Conservation (phyloP, 768 basidiomycete genomes). For the Dacryopinax spathularia region DNA sequence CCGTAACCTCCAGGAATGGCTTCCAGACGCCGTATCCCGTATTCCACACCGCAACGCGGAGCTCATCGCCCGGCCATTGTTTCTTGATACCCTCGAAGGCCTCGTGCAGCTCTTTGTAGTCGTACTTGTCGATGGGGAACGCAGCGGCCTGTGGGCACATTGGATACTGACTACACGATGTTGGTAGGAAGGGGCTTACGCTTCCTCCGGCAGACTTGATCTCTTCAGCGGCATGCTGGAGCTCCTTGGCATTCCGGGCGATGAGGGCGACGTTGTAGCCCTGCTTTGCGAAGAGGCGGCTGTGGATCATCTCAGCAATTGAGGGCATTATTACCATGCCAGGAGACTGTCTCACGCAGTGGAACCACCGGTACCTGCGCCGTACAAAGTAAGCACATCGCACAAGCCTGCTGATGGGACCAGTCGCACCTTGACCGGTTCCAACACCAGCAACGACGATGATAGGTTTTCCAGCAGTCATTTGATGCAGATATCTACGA, state of each 20-base stretch:
- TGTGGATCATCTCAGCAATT: conserved; percentile 25
- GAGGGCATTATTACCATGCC: no score
- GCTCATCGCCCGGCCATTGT: conserved; percentile 33
- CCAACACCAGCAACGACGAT: conserved; percentile 46
- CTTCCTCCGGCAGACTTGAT: conserved; percentile 46
- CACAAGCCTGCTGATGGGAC: neutral
- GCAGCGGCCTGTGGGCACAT: conserved; percentile 33
- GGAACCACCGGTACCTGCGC: conserved; percentile 28
- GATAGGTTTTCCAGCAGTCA: conserved; percentile 23
- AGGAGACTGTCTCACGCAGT: no score
- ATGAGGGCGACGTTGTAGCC: conserved; percentile 57
- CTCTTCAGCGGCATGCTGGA: conserved; percentile 40
- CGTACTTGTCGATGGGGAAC: conserved; percentile 38
- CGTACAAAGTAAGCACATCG: conserved; percentile 1
- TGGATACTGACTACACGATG: neutral
- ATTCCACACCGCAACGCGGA: conserved; percentile 55
- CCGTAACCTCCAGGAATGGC: conserved; percentile 49
- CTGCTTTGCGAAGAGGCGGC: conserved; percentile 25
- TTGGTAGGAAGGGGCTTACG: conserved; percentile 22
- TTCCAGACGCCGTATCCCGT: conserved; percentile 45
- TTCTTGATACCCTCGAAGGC: conserved; percentile 38
- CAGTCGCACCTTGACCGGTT: conserved; percentile 23
- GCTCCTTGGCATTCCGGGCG: conserved; percentile 39
- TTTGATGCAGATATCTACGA: neutral
- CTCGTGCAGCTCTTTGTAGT: conserved; percentile 27